Percentiles rank a stretch among this genome's conserved stretches.
Conservation (phyloP, 169 alveolate genomes). For the Plasmodium yoelii region DNA sequence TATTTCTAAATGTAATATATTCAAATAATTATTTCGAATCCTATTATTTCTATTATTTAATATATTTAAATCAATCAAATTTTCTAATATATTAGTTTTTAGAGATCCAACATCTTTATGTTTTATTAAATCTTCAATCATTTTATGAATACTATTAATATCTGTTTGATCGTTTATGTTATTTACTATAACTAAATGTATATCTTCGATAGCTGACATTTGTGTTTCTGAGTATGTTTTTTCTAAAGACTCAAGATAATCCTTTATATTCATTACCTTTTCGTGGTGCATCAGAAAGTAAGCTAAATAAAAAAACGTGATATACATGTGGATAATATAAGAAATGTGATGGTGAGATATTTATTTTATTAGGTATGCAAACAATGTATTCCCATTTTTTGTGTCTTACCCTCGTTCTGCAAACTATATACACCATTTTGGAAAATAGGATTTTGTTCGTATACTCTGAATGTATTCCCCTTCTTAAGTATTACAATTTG, state of each 20-base stretch:
- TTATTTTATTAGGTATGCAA: neutral
- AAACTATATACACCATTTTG: constrained; percentile 15
- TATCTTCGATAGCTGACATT: constrained; percentile 12
- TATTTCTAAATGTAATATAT: constrained; percentile 54
- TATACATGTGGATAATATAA: neutral
- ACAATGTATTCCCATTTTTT: neutral
- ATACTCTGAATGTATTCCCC: constrained; percentile 22
- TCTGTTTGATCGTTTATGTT: constrained; percentile 10
- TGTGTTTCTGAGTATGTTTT: neutral
- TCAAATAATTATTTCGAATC: constrained; percentile 18
- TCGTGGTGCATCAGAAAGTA: constrained; percentile 22
- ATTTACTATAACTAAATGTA: constrained; percentile 7
- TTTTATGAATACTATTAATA: constrained; percentile 20
- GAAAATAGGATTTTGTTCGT: constrained; percentile 17
- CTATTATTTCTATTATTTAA: constrained; percentile 17
- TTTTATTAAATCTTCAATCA: constrained; percentile 7
- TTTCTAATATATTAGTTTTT: constrained; percentile 8
- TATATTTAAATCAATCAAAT: constrained; percentile 31
- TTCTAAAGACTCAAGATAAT: constrained; percentile 33
- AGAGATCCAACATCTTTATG: constrained; percentile 12
- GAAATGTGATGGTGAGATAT: neutral
- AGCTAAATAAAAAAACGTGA: constrained; percentile 6
- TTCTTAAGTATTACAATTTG: constrained; percentile 41
- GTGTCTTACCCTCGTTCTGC: constrained; percentile 26
- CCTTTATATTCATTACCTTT: constrained; percentile 28